Percentiles rank a stretch among this genome's conserved stretches.
Evolutionary conservation across 1,284 basidiomycete genomes (phyloP).

Genomic region (Ustilago sp.): DNA sequence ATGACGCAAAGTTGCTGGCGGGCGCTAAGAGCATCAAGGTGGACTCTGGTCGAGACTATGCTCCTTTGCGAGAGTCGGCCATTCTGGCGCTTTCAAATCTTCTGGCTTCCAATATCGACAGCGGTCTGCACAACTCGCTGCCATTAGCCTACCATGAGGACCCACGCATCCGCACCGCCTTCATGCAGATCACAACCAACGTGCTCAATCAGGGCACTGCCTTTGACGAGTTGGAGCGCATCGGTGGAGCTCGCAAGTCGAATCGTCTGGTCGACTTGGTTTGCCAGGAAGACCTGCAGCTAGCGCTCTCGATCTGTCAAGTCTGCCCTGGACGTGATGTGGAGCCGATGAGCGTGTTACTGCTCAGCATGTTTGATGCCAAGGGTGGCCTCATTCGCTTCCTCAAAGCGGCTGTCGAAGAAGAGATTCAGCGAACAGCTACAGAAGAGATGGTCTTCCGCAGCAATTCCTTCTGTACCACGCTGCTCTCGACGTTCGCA

Average conservation of each 20-base stretch:
- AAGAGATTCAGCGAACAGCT: slow-evolving; percentile 59
- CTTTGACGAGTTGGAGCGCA: slow-evolving; percentile 63
- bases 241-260: slow-evolving; percentile 51
- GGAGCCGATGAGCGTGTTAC: slow-evolving; percentile 54
- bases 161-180: slow-evolving; percentile 80
- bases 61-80: slow-evolving; percentile 56
- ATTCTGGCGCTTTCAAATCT: slow-evolving; percentile 79
- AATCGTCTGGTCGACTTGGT: slow-evolving; percentile 60
- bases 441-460: slow-evolving; percentile 67
- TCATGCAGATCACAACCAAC: slow-evolving; percentile 87
- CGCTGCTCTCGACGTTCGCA: slow-evolving; percentile 61
- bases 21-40: slow-evolving; percentile 19
- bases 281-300: slow-evolving; percentile 56
- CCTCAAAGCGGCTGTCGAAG: slow-evolving; percentile 59
- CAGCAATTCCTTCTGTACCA: slow-evolving; percentile 64
- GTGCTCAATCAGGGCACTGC: slow-evolving; percentile 79
- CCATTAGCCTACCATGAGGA: slow-evolving; percentile 83
- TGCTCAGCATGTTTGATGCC: slow-evolving; percentile 64
- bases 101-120: slow-evolving; percentile 86
- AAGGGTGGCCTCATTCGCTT: slow-evolving; percentile 62
- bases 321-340: slow-evolving; percentile 57
- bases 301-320: slow-evolving; percentile 61
- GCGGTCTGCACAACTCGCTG: slow-evolving; percentile 88
- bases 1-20: slow-evolving; percentile 21
- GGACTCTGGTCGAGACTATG: slow-evolving; percentile 34